Conservation (phyloP, 768 basidiomycete genomes). For the Boletus tomentosulus region DNA sequence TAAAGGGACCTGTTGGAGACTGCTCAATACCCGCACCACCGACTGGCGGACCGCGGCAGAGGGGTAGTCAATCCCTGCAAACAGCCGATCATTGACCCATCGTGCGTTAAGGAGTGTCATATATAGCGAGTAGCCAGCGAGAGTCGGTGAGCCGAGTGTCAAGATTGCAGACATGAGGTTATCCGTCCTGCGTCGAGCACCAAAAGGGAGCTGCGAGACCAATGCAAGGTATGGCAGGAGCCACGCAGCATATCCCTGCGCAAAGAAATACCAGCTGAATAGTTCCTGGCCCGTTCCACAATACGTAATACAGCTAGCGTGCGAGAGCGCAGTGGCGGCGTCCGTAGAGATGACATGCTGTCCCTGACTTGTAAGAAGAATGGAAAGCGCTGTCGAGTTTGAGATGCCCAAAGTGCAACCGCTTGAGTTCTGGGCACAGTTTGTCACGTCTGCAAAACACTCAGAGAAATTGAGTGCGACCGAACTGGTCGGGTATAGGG, state of each 20-base stretch:
- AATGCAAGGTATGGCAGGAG: slow-evolving; percentile 47
- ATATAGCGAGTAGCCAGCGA: slow-evolving; percentile 41
- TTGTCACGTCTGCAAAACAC: slow-evolving; percentile 10
- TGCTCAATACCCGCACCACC: slow-evolving; percentile 32
- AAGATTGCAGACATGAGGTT: slow-evolving; percentile 42
- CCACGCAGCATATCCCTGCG: slow-evolving; percentile 42
- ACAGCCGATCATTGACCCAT: slow-evolving; percentile 13
- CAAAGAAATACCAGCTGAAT: slow-evolving; percentile 19
- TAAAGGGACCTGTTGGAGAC: slow-evolving; percentile 32
- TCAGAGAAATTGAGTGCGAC: slow-evolving; percentile 4
- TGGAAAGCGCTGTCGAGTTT: slow-evolving; percentile 8
- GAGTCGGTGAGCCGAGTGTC: slow-evolving; percentile 41
- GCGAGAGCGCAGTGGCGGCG: slow-evolving; percentile 9
- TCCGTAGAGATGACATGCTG: background rate
- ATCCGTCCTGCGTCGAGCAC: slow-evolving; percentile 34
- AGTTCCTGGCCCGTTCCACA: slow-evolving; percentile 12
- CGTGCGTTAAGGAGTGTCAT: background rate
- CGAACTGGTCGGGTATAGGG: background rate
- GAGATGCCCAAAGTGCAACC: slow-evolving; percentile 8
- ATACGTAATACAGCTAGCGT: background rate
- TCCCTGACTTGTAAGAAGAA: slow-evolving; percentile 13
- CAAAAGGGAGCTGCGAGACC: slow-evolving; percentile 50
- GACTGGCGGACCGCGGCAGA: background rate
- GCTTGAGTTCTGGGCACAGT: background rate
- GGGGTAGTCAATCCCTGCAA: background rate